Evolutionary conservation across 164 flowering plant species (phyloP).

Genomic region (Warburgia ugandensis): DNA sequence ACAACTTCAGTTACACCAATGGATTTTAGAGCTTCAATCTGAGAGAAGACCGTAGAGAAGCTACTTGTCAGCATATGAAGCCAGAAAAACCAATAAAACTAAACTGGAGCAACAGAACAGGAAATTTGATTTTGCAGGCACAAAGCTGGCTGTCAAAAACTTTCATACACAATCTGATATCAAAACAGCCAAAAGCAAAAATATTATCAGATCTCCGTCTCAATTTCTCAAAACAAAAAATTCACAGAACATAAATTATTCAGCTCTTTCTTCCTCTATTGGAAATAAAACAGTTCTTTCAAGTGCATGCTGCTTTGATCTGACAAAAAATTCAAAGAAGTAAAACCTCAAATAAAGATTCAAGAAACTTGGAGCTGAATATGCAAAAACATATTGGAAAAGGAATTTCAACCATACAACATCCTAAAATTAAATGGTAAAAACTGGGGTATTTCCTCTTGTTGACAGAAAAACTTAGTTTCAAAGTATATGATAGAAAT

Average conservation of each 20-base stretch:
- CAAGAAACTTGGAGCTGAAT: no score
- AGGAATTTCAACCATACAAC: no score
- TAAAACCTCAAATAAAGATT: no score
- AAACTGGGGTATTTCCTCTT: no score
- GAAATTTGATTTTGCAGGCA: no score
- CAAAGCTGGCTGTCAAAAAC: neutral
- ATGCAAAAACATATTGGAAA: no score
- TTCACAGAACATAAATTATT: neutral
- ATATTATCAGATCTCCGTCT: neutral
- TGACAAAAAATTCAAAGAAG: no score
- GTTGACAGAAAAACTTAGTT: no score
- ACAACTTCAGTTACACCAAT: constrained; percentile 22
- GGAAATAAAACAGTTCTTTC: neutral
- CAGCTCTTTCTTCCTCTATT: neutral
- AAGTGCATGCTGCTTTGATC: no score
- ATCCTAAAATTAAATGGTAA: no score
- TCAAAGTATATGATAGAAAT: no score
- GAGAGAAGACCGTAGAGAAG: neutral
- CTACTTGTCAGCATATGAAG: neutral
- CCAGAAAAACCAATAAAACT: neutral
- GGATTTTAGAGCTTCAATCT: constrained; percentile 23
- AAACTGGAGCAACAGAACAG: neutral
- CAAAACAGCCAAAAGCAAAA: neutral
- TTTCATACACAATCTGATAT: neutral
- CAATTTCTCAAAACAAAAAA: neutral